Evolutionary conservation across 129 eudicot genomes (phyloP), one percentile per base, ranked within the genome.

Genomic region (Lactuca saligna): DNA sequence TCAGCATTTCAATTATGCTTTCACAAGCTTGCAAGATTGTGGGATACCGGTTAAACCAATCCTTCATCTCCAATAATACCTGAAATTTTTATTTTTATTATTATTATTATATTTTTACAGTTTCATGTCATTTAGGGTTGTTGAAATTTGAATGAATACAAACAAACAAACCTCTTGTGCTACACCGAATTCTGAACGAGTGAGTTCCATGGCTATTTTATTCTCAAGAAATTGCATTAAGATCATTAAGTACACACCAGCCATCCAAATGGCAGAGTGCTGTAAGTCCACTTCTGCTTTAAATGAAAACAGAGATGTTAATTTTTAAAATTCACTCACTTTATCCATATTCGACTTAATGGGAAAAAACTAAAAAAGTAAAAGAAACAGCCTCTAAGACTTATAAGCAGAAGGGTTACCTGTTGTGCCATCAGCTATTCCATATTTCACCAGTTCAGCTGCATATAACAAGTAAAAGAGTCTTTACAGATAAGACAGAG

Each of bases 241-340:
- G 65, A 89, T 82, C 99, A 89, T 87, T 75, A 93, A 75, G 75
- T 89, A 93, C 54, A 89, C 87, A 39, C 99, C 95, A 71, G 95
- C 84, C 95, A 93, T 88, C 99, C 99, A 93, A 39, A 93, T 93
- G 59, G 95, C 95, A 33, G 99, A 85, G 80, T 93, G 95, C 63
- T 85, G 97, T 77, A 93, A 73, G 63, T 89, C 88, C 58, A 83
- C 99, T 82, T 93, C 99, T 93, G 95, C 74, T 48, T 39, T 41
- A 29, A 63, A 65, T 61, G 31, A 76, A 66, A 69, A 35, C 34
- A 41, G 39, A 66, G 9, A 62, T 61, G 73, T 48, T 31, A 68
- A n/a, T 59, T 66, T 51, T 17, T 13, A 61, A 37, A 20, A 46
- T 46, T 46, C 51, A 46, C 15, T 46, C 51, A 46, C 5, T 46